Percentiles rank a stretch among this genome's conserved stretches.
Conservation (phyloP, 75 land plant species). For the Adiantum capillusveneris region DNA sequence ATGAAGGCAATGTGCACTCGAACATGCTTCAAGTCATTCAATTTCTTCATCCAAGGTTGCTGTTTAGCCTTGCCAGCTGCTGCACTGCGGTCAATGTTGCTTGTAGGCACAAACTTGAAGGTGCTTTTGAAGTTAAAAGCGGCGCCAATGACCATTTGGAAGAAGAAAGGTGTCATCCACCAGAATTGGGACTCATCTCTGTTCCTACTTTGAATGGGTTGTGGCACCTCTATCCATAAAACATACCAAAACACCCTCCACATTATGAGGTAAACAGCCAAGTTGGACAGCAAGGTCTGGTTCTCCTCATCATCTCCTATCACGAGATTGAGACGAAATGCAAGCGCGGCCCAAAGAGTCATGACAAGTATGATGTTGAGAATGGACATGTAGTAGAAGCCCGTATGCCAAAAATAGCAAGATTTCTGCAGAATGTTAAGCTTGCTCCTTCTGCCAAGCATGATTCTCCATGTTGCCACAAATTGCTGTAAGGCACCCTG, state of each 20-base stretch:
- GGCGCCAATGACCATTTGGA: slow-evolving; percentile 1
- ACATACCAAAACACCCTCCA: slow-evolving; percentile 6
- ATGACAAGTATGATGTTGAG: slow-evolving; percentile 9
- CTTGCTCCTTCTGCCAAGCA: slow-evolving; percentile 13
- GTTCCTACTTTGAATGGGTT: slow-evolving; percentile 24
- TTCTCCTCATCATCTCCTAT: slow-evolving; percentile 11
- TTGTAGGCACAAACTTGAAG: no score
- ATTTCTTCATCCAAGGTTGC: no score
- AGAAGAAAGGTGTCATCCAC: slow-evolving; percentile 29
- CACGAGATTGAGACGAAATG: slow-evolving; percentile 14
- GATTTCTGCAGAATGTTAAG: slow-evolving; percentile 15
- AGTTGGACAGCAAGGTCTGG: neutral
- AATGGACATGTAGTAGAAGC: slow-evolving; percentile 22
- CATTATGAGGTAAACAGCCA: slow-evolving; percentile 6
- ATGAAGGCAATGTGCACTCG: no score
- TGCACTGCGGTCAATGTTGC: no score
- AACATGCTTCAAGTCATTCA: no score
- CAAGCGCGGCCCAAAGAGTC: slow-evolving; percentile 10
- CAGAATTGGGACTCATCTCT: slow-evolving; percentile 25
- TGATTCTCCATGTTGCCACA: slow-evolving; percentile 19
- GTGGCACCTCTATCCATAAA: slow-evolving; percentile 14
- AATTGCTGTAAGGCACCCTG: slow-evolving; percentile 29
- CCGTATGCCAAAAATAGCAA: slow-evolving; percentile 17
- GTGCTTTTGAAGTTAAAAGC: no score
- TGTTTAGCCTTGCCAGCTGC: no score